These are phyloP conservation scores for Ustilago curta DNA, from an alignment of 1,284 basidiomycete species.

Conservation along the genomic window DNA sequence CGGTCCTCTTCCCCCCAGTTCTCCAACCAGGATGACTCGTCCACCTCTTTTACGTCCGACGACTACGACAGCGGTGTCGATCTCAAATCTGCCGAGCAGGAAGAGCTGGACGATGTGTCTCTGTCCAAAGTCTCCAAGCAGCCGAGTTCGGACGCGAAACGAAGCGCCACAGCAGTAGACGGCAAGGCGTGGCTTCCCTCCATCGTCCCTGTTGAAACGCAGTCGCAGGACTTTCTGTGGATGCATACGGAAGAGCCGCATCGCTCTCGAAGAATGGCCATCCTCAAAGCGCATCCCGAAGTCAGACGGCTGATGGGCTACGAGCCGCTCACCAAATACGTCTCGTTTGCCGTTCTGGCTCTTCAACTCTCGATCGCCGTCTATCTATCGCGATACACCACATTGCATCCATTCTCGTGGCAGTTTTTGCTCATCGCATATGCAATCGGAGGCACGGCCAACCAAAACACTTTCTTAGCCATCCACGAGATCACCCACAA, in stretches of 20 bases:
- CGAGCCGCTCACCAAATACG: slow-evolving; percentile 88
- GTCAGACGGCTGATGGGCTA: slow-evolving; percentile 94
- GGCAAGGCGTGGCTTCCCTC: slow-evolving; percentile 65
- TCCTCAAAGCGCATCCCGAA: slow-evolving; percentile 94
- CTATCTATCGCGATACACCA: slow-evolving; percentile 61
- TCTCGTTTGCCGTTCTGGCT: slow-evolving; percentile 82
- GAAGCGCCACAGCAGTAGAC: slow-evolving; percentile 12
- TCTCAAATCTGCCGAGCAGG: background rate
- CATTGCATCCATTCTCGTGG: slow-evolving; percentile 76
- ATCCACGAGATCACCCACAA: slow-evolving; percentile 99
- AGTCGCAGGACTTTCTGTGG: slow-evolving; percentile 77
- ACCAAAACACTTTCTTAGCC: slow-evolving; percentile 96
- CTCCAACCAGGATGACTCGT: slow-evolving; percentile 21
- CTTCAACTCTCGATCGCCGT: slow-evolving; percentile 79
- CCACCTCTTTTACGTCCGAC: slow-evolving; percentile 35
- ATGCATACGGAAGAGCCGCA: slow-evolving; percentile 98
- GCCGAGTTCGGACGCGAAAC: background rate
- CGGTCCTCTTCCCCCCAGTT: slow-evolving; percentile 30
- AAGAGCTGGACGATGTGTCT: slow-evolving; percentile 21
- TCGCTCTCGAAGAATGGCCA: slow-evolving; percentile 83
- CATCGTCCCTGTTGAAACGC: slow-evolving; percentile 52
- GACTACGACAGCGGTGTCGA: slow-evolving; percentile 14
- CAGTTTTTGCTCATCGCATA: slow-evolving; percentile 84
- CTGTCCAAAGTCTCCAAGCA: background rate
- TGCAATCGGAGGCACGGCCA: slow-evolving; percentile 88